Evolutionary conservation across 2,329 filamentous ascomycete species (phyloP).

Genomic region (Trichoderma oligosporum): DNA sequence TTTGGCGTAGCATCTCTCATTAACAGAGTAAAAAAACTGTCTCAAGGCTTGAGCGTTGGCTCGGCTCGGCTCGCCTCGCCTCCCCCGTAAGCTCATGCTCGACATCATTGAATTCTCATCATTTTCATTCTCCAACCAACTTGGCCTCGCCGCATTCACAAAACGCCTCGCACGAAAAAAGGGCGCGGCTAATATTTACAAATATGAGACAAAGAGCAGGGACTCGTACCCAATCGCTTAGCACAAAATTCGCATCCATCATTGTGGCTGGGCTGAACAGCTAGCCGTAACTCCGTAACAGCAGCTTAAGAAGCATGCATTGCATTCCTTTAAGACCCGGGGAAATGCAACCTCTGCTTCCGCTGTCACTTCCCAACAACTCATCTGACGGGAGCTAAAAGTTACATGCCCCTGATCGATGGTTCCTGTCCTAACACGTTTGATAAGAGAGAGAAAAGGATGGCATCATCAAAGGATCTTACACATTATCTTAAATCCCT

Average conservation of each 20-base stretch:
- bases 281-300: too few relatives aligned
- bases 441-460: neutral
- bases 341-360: constrained; percentile 8
- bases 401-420: neutral
- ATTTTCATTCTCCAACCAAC: too few relatives aligned
- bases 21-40: too few relatives aligned
- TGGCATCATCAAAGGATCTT: constrained; percentile 14
- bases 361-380: neutral
- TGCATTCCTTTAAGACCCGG: neutral
- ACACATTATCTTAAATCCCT: constrained; percentile 16
- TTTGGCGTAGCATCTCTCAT: too few relatives aligned
- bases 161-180: neutral
- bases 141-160: neutral
- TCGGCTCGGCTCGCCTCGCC: neutral
- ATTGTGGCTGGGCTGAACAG: neutral
- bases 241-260: neutral
- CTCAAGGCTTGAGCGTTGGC: too few relatives aligned
- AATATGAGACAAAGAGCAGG: neutral
- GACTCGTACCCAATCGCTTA: neutral
- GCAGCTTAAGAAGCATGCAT: constrained; percentile 1
- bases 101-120: neutral
- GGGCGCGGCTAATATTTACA: neutral
- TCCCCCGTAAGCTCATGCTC: neutral
- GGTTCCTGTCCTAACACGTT: neutral
- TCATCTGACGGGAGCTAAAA: neutral